Evolutionary conservation across 1,284 basidiomycete species (phyloP), one percentile per base, ranked within the genome.

Genomic region (Sanghuangporus baumii): DNA sequence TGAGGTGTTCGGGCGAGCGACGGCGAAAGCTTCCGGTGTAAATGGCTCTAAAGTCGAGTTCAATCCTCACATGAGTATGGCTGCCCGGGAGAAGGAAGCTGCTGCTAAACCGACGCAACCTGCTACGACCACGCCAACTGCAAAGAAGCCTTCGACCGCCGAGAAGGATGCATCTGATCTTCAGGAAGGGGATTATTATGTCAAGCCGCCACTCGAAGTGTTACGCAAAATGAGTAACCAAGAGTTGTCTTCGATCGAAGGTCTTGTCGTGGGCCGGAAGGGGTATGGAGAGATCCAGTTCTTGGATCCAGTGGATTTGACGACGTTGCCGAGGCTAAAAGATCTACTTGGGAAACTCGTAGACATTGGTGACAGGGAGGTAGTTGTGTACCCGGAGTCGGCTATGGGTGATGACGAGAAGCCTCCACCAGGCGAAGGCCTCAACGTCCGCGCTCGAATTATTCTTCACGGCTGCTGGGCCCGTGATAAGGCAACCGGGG

Each of bases 281-380:
- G 95, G 95, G 51, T 97, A 88, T 69, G 96, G 97, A 55, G 84
- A 94, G 73, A 89, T 99, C 68, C 84, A 86, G 50, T 99, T 98
- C 82, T 78, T 94, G 52, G 88, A 94, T 64, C 87, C 93, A 0
- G 96, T 99, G 61, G 95, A 99, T 73, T 83, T 99, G 61, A 98
- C 95, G 18, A 87, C 88, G 23, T 79, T 98, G 57, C 79, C 87
- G 18, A 90, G 89, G 69, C 83, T 99, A 51, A 83, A 86, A 26
- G 87, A 89, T 60, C 82, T 99, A 37, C 80, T 94, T 5, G 97
- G 96, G n/a, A 86, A 88, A 61, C 82, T 95, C 65, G 86, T 99
- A 46, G 83, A 89, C 58, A 95, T 99, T 72, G 91, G 94, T 64
- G 88, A 94, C 72, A 92, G 93, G 77, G 93, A 97, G 73, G 92